Evolutionary conservation across 495 filamentous ascomycete species (phyloP), one percentile per base, ranked within the genome.

Genomic region (Penicillium ucsense): DNA sequence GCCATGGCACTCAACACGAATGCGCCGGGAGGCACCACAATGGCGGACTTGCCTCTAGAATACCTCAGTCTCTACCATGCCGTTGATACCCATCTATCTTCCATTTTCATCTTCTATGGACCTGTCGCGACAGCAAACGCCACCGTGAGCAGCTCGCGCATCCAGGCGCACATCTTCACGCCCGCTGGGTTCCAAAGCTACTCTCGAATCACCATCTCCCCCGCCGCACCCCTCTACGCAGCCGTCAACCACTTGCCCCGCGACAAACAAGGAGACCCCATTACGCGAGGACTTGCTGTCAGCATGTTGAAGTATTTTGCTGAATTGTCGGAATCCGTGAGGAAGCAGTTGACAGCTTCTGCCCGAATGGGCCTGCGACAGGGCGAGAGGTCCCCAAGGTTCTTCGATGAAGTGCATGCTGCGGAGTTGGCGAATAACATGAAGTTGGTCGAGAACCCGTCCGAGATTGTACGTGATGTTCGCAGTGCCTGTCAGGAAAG

Each of bases 401-500:
- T 92, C 47, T 97, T 97, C 61, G 79, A 88, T 52, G 89, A 95
- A 61, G 82, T 87, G 66, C 92, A 99, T 75, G 89, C 91, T 5
- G 92, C 88, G 36, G 82, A 94, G 57, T 68, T 99, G 41, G 89
- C 90, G 31, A 84, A 84, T 57, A 79, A 80, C 5, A 89, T 95
- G 80, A 74, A 78, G 5, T 82, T 77, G 66, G 80, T 90, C 36
- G 86, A 91, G 27, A 83, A 88, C 61, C 76, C 81, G 3, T 57
- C 63, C 34, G 85, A 89, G 3, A 78, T 89, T n/a, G 75, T 89
- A 38, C 66, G 72, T 6, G 81, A 83, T 46, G 71, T 97, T 44
- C 75, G 80, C 34, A 71, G 73, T 33, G 84, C 89, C 12, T 78
- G 92, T 45, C 81, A 82, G 43, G 83, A 86, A 31, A 87, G 88